Evolutionary conservation across 2,329 filamentous ascomycete species (phyloP).

Genomic region (Penicillium thymicola): DNA sequence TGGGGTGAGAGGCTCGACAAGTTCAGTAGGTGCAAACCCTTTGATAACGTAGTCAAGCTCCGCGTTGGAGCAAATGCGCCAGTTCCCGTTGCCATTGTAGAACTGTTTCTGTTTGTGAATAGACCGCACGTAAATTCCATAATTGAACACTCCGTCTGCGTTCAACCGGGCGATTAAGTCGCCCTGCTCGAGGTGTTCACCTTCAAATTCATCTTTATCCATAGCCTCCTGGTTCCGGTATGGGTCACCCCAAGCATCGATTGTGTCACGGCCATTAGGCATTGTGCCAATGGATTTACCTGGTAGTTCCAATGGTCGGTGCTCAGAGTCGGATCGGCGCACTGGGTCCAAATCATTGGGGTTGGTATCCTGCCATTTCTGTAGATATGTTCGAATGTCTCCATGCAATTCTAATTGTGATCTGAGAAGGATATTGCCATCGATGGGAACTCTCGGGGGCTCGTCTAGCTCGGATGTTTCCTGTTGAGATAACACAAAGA

Average conservation of each 20-base stretch:
- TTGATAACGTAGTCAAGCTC: conserved; percentile 50
- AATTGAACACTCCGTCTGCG: conserved; percentile 28
- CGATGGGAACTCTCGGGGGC: not conserved
- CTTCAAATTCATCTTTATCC: conserved; percentile 32
- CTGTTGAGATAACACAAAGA: not conserved
- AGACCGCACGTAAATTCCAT: conserved; percentile 43
- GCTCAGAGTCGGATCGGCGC: conserved; percentile 18
- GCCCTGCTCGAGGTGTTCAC: conserved; percentile 40
- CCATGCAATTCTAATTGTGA: conserved; percentile 37
- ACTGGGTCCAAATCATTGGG: conserved; percentile 31
- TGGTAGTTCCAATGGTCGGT: conserved; percentile 8
- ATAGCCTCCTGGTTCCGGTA: conserved; percentile 25
- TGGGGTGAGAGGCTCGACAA: conserved; percentile 48
- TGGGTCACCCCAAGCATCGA: conserved; percentile 28
- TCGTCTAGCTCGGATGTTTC: not conserved
- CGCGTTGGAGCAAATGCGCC: conserved; percentile 37
- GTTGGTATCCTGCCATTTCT: conserved; percentile 39
- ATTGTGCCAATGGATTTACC: conserved; percentile 31
- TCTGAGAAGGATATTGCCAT: conserved; percentile 28
- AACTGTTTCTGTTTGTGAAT: conserved; percentile 43
- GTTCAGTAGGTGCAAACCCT: conserved; percentile 45
- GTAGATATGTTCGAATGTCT: conserved; percentile 42
- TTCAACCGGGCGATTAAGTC: conserved; percentile 39
- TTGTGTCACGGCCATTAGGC: conserved; percentile 32
- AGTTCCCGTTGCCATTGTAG: conserved; percentile 43